Evolutionary conservation across 2,329 filamentous ascomycete species (phyloP).

Genomic region (Madurella fahalii): DNA sequence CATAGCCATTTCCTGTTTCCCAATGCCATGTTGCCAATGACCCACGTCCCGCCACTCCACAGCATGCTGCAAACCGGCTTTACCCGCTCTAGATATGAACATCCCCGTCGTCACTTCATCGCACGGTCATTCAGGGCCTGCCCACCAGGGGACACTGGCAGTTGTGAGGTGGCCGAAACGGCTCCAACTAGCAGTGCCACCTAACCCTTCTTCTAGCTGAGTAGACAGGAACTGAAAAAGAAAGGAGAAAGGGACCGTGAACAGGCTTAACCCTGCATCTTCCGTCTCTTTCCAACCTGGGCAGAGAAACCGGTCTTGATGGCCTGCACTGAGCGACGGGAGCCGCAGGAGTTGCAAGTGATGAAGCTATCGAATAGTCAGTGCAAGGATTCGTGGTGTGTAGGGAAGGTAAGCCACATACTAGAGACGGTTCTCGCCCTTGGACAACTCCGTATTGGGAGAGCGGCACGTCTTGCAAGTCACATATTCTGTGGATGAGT

Average conservation of each 20-base stretch:
- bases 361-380: slow-evolving; percentile 59
- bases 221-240: slow-evolving; percentile 12
- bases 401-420: slow-evolving; percentile 8
- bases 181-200: slow-evolving; percentile 11
- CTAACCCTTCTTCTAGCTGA: slow-evolving; percentile 13
- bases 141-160: slow-evolving; percentile 7
- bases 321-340: slow-evolving; percentile 82
- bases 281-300: slow-evolving; percentile 97
- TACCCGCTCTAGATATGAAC: slow-evolving; percentile 1
- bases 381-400: background rate
- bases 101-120: slow-evolving; percentile 15
- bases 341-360: slow-evolving; percentile 86
- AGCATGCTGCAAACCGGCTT: slow-evolving; percentile 6
- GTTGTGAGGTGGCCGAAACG: background rate
- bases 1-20: background rate
- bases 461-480: slow-evolving; percentile 98
- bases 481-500: slow-evolving; percentile 74
- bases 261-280: slow-evolving; percentile 70
- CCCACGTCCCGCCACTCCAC: slow-evolving; percentile 5
- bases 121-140: slow-evolving; percentile 12
- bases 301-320: slow-evolving; percentile 99
- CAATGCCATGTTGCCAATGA: slow-evolving; percentile 6
- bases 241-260: slow-evolving; percentile 12
- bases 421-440: slow-evolving; percentile 97
- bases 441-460: slow-evolving; percentile 92